Base-by-base conservation (phyloP, 179 eudicot genomes). In the Nepenthes alata region DNA sequence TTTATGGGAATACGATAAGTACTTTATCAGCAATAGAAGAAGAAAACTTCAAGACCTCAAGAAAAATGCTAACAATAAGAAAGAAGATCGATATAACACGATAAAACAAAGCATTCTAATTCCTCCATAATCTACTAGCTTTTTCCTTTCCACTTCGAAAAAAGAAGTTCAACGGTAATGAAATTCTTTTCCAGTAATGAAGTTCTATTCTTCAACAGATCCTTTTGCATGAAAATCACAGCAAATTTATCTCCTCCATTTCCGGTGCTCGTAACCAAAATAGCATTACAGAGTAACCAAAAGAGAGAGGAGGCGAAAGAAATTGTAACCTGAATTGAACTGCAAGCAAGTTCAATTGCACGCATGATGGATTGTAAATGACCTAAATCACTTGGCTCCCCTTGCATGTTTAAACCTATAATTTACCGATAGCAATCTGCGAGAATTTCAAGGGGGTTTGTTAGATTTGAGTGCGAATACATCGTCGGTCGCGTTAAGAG, bases 301-400 rank as follows among this genome's bases (percentile, higher is more conserved):
- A 6, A 8, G 47, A 55, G 35, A 47, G 3, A 36, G 1, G 5
- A n/a, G 37, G 37, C 35, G 2, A 25, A 6, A 9, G 4, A 54
- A 56, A 53, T 50, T 62, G 15, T 7, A 37, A 84, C 99, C 95
- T 94, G 97, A 62, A 94, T 85, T 9, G 96, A 85, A 77, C 70
- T 71, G 78, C 97, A 94, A 76, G 97, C 95, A 35, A 75, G 41
- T 74, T 94, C 99, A 59, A 94, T 79, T 0, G 85, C 58, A 14
- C 70, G 87, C 97, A 90, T 94, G 60, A 86, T 68, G 12, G 99
- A 84, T 74, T 85, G 94, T 63, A 94, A 81, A 70, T 81, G 90
- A 57, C 72, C 77, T 69, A 89, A 70, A 75, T 90, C 91, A 12
- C 70, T 64, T 14, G 72, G 52, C 6, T 70, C 68, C 3, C 47